Evolutionary conservation across 257 asterid genomes (phyloP), one percentile per base, ranked within the genome.

Genomic region (Ocimum tenuiflorum): DNA sequence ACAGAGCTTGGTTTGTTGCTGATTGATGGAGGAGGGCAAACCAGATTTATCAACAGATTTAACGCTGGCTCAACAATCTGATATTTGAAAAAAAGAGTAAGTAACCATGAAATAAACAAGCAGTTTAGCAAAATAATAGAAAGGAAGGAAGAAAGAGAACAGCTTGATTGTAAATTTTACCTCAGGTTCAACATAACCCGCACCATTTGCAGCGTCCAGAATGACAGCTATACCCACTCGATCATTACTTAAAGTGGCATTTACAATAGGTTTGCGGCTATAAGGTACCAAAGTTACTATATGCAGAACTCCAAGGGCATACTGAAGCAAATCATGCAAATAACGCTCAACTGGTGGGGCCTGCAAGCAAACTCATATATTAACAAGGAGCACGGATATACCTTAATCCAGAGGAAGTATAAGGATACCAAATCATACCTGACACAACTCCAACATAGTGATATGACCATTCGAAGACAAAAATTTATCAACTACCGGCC

Each of bases 11-110:
- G 87, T 78, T 88, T 94, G 71, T 88, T 86, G 87, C 97, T 94
- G 72, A 94, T 90, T 72, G 99, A 90, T 68, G 99, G 99, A 56
- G 99, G 97, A 65, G 99, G 97, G 74, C 99, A 94, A 22, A 94
- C 99, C 45, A 94, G 95, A 76, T 88, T 90, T 74, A 94, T 89
- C 74, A 90, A 78, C 70, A 90, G 84, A 73, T 83, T 85, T 74
- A 94, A 69, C 18, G 99, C 96, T 6, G 96, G 95, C 79, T 86
- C 95, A 64, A 94, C 92, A 72, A 94, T 90, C 99, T 94, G 86
- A 65, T 60, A 79, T 63, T 72, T 31, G 8, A 39, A 15, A 64
- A 45, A 29, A 35, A 20, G 19, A 69, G 14, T 60, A 35, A 27
- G 49, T n/a, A 58, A 27, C 29, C 42, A 18, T 41, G 17, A 49